These are phyloP conservation scores for Fusarium ramigenum DNA, from an alignment of 2,329 filamentous ascomycete genomes.

Conservation along the genomic window DNA sequence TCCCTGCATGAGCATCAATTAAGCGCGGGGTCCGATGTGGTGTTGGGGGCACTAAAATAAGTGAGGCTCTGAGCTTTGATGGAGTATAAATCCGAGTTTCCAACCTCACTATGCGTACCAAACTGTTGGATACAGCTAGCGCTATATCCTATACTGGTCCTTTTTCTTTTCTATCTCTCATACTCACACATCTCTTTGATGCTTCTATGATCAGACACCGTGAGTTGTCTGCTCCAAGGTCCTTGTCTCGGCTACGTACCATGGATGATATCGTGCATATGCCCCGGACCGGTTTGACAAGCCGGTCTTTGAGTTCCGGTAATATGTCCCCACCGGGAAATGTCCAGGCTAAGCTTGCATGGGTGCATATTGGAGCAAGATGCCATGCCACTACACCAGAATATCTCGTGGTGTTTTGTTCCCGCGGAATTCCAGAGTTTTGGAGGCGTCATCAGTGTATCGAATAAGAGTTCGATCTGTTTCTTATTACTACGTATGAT, in stretches of 20 bases:
- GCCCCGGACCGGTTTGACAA: slow-evolving; percentile 24
- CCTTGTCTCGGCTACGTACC: slow-evolving; percentile 10
- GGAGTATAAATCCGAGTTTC: neutral
- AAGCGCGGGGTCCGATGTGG: slow-evolving; percentile 12
- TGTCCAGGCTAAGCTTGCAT: neutral
- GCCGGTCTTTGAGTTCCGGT: slow-evolving; percentile 28
- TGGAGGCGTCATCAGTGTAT: neutral
- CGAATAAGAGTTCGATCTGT: neutral
- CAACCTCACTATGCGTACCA: neutral
- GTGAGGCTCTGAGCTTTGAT: slow-evolving; percentile 20
- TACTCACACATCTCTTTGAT: neutral
- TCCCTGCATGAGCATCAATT: slow-evolving; percentile 15
- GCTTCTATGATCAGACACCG: neutral
- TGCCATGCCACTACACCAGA: neutral
- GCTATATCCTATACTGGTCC: neutral
- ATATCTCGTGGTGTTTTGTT: neutral
- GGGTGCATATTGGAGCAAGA: neutral
- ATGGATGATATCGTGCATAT: slow-evolving; percentile 29
- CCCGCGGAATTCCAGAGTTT: neutral
- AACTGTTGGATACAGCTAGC: neutral
- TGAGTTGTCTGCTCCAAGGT: neutral
- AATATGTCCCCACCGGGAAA: slow-evolving; percentile 7
- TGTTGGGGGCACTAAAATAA: slow-evolving; percentile 8
- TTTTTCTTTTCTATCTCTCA: neutral
- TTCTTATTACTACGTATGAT: neutral